phyloP scores from a whole-genome alignment of 495 filamentous ascomycete genomes.

The Penicillium alfredii region DNA sequence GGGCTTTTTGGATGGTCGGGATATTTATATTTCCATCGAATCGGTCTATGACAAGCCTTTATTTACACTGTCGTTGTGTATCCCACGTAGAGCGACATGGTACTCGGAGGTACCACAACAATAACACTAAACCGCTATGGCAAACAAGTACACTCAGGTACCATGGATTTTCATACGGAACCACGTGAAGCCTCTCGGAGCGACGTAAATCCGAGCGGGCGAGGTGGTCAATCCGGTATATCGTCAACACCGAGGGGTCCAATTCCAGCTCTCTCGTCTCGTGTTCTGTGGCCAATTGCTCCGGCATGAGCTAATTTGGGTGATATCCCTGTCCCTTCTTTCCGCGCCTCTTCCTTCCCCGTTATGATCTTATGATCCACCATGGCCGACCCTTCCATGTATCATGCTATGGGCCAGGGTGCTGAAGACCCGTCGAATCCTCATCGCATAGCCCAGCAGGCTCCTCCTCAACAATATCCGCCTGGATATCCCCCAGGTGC shows the following conservation, averaged over 20 bases:
- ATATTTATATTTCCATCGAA: too few relatives aligned
- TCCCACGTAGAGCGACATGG: too few relatives aligned
- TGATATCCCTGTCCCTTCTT: constrained; percentile 4
- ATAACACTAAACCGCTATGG: too few relatives aligned
- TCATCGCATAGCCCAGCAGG: constrained; percentile 52
- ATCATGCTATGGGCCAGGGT: constrained; percentile 60
- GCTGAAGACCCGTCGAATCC: constrained; percentile 61
- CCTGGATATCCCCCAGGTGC: constrained; percentile 37
- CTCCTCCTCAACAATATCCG: constrained; percentile 38
- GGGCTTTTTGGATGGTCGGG: too few relatives aligned
- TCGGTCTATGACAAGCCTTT: too few relatives aligned
- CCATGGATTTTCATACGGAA: constrained; percentile 13
- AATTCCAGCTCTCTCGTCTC: constrained; percentile 7
- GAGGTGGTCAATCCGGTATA: constrained; percentile 38
- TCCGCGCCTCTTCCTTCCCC: constrained; percentile 3
- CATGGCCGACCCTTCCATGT: constrained; percentile 76
- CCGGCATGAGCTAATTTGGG: constrained; percentile 6
- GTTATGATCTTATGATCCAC: constrained; percentile 24
- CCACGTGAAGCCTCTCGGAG: too few relatives aligned
- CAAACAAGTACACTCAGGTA: too few relatives aligned
- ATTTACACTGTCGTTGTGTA: too few relatives aligned
- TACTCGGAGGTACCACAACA: too few relatives aligned
- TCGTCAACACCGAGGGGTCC: constrained; percentile 22
- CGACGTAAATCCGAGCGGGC: constrained; percentile 34
- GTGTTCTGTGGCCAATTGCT: too few relatives aligned